A percentile compares a stretch with the other conserved stretches of the same genome.
Evolutionary conservation across 345 rosid species (phyloP).

Genomic region (Firmiana major): DNA sequence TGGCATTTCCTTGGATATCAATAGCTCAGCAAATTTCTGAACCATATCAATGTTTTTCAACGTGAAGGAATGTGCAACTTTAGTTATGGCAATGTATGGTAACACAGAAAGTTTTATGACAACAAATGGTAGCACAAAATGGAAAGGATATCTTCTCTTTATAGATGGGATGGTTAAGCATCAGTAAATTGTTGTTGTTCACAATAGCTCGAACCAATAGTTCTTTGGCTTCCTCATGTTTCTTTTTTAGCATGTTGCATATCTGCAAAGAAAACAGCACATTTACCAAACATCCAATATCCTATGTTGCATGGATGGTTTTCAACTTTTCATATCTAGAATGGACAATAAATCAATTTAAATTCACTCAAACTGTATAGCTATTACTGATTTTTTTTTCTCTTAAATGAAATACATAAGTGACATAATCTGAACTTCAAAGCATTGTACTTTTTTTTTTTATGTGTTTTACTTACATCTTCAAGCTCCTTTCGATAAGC

Average conservation of each 20-base stretch:
- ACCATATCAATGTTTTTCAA: conserved; percentile 50
- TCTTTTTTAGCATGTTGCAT: conserved; percentile 74
- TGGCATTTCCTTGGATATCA: conserved; percentile 32
- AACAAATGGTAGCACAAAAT: background rate
- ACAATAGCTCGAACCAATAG: conserved; percentile 74
- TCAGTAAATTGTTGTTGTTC: conserved; percentile 66
- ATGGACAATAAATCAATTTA: background rate
- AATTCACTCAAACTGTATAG: background rate
- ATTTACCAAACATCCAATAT: background rate
- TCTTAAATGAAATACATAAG: background rate
- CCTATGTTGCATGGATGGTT: background rate
- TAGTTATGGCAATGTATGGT: background rate
- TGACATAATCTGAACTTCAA: background rate
- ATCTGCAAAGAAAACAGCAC: conserved; percentile 44
- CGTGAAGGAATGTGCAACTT: conserved; percentile 43
- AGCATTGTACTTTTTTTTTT: background rate
- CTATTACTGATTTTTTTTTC: background rate
- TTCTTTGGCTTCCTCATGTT: conserved; percentile 84
- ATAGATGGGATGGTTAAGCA: conserved; percentile 81
- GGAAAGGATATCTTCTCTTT: conserved; percentile 86
- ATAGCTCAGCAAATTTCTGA: conserved; percentile 54
- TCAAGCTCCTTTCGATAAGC: conserved; percentile 79
- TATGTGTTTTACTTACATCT: conserved; percentile 45
- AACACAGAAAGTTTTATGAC: no score
- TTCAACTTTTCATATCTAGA: background rate